These are phyloP conservation scores for Cordyceps fumosorosea DNA, from an alignment of 2,329 filamentous ascomycete species.

Conservation along the genomic window DNA sequence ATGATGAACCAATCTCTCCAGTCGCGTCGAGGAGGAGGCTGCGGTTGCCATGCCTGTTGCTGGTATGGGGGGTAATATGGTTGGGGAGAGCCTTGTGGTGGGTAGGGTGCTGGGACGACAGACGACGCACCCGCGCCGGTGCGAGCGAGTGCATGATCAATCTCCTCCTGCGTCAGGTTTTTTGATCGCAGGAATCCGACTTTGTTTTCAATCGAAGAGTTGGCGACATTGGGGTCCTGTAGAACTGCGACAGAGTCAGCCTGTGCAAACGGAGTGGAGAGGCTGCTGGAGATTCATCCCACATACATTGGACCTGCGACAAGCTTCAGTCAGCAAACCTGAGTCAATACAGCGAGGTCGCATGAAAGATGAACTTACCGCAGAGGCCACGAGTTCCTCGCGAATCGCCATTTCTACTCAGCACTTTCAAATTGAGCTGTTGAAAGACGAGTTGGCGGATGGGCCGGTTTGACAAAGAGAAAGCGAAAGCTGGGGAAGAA, in stretches of 20 bases:
- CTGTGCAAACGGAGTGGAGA: neutral
- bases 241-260: constrained; percentile 55
- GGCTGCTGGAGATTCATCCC: neutral
- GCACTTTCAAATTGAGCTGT: neutral
- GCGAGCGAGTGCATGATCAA: constrained; percentile 75
- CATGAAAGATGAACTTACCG: constrained; percentile 41
- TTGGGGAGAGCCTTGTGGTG: constrained; percentile 37
- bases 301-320: constrained; percentile 39
- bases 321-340: constrained; percentile 9
- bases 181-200: constrained; percentile 92
- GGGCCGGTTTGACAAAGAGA: constrained; percentile 9
- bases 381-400: constrained; percentile 85
- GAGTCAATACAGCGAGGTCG: neutral
- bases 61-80: constrained; percentile 43
- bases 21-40: constrained; percentile 68
- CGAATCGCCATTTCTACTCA: constrained; percentile 66
- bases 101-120: constrained; percentile 36
- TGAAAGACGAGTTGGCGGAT: neutral
- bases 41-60: constrained; percentile 52
- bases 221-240: constrained; percentile 85
- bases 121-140: constrained; percentile 53
- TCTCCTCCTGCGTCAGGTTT: constrained; percentile 93
- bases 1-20: constrained; percentile 99
- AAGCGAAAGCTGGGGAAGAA: constrained; percentile 6
- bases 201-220: constrained; percentile 85